A percentile compares a stretch with the other conserved stretches of the same genome.
Evolutionary conservation across 352 stramenopile genomes (phyloP).

Genomic region (Pythium periplocum): DNA sequence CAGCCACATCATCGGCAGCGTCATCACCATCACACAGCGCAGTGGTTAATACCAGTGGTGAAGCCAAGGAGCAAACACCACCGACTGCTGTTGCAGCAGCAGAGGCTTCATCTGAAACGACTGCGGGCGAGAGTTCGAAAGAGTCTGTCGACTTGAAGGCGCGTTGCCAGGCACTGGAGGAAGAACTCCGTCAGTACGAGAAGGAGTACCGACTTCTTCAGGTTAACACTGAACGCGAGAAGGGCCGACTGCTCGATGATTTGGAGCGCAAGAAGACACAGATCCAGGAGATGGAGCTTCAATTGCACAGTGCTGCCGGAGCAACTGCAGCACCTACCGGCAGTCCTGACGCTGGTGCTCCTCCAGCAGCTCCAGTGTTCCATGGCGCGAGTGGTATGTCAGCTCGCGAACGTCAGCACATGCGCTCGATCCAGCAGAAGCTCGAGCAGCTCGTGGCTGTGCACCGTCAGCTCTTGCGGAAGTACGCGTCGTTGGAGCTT

Average conservation of each 20-base stretch:
- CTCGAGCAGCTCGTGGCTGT: constrained; percentile 89
- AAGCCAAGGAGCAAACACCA: neutral
- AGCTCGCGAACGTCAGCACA: constrained; percentile 76
- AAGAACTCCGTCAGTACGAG: constrained; percentile 63
- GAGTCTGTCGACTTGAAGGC: constrained; percentile 43
- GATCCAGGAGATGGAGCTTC: constrained; percentile 59
- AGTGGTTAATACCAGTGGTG: neutral
- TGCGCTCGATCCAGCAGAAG: constrained; percentile 88
- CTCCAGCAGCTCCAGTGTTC: constrained; percentile 1
- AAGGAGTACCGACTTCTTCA: constrained; percentile 63
- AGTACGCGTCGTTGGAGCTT: constrained; percentile 87
- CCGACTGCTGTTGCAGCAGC: constrained; percentile 3
- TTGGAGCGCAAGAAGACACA: constrained; percentile 56
- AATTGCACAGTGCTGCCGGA: constrained; percentile 32
- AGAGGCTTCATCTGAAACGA: constrained; percentile 9
- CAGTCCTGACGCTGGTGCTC: neutral
- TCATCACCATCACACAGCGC: no score
- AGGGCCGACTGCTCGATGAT: constrained; percentile 55
- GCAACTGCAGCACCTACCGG: neutral
- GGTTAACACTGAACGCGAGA: constrained; percentile 47
- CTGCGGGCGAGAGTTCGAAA: constrained; percentile 30
- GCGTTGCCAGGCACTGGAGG: constrained; percentile 49
- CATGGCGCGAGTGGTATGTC: constrained; percentile 59
- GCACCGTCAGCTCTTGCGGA: constrained; percentile 85
- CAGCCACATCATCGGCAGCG: no score